Percentiles rank a stretch among this genome's conserved stretches.
Conservation (phyloP, 495 filamentous ascomycete species). For the Parmelia sp. region DNA sequence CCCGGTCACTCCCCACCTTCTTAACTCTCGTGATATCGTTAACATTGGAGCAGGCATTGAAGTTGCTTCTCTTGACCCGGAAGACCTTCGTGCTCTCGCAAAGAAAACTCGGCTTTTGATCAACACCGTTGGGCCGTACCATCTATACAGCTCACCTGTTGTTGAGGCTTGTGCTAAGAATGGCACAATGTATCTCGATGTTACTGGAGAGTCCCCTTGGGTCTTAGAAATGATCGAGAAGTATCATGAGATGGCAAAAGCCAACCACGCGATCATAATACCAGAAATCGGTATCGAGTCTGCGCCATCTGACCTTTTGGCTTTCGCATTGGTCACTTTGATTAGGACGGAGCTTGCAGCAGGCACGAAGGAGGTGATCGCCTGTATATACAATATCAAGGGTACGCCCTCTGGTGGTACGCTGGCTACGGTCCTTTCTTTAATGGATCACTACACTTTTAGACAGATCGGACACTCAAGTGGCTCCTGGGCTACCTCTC, state of each 20-base stretch:
- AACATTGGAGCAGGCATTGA: slow-evolving; percentile 48
- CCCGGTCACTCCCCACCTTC: slow-evolving; percentile 46
- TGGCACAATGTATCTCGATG: slow-evolving; percentile 89
- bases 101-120: slow-evolving; percentile 73
- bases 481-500: slow-evolving; percentile 61
- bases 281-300: slow-evolving; percentile 82
- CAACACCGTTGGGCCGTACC: slow-evolving; percentile 80
- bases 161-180: slow-evolving; percentile 82
- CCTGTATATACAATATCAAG: slow-evolving; percentile 58
- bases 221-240: slow-evolving; percentile 70
- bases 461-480: slow-evolving; percentile 49
- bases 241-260: slow-evolving; percentile 68
- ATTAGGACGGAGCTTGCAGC: slow-evolving; percentile 54
- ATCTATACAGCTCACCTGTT: slow-evolving; percentile 67
- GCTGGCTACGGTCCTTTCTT: slow-evolving; percentile 53
- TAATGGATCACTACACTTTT: slow-evolving; percentile 57
- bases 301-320: slow-evolving; percentile 72
- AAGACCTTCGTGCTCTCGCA: slow-evolving; percentile 58
- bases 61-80: slow-evolving; percentile 54
- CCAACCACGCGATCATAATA: slow-evolving; percentile 76
- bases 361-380: slow-evolving; percentile 52
- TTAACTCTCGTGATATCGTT: neutral
- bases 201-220: slow-evolving; percentile 83
- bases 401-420: slow-evolving; percentile 70
- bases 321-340: slow-evolving; percentile 60